These are phyloP conservation scores for Auricularia cornea DNA, from an alignment of 768 basidiomycete genomes.

Conservation along the genomic window DNA sequence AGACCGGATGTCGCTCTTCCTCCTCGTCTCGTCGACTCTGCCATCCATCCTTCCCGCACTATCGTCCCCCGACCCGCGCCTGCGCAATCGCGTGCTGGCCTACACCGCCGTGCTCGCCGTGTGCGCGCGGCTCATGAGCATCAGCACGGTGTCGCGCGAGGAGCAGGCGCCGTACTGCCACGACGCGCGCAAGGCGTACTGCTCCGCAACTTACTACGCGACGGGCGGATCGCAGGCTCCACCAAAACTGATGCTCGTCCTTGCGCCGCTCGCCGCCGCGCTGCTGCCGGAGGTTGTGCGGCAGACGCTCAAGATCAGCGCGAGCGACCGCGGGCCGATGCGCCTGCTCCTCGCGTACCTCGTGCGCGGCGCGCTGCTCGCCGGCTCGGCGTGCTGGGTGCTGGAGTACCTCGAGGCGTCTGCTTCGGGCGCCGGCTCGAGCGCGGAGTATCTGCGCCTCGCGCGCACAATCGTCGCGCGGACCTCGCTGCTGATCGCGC, in stretches of 20 bases:
- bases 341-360: conserved; percentile 51
- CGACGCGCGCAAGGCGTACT: conserved; percentile 78
- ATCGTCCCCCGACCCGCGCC: conserved; percentile 43
- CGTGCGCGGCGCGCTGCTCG: conserved; percentile 48
- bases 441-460: conserved; percentile 42
- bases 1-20: conserved; percentile 71
- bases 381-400: conserved; percentile 64
- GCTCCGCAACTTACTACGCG: conserved; percentile 82
- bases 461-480: conserved; percentile 57
- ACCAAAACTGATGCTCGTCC: conserved; percentile 46
- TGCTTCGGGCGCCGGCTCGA: conserved; percentile 30
- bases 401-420: conserved; percentile 71
- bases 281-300: conserved; percentile 49
- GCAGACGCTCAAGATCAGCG: conserved; percentile 53
- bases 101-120: conserved; percentile 59
- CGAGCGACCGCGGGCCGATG: conserved; percentile 59
- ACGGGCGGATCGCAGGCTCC: conserved; percentile 62
- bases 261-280: conserved; percentile 50
- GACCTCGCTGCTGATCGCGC: conserved; percentile 30
- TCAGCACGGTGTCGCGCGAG: conserved; percentile 86
- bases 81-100: conserved; percentile 68
- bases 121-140: conserved; percentile 65
- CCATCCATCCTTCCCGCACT: conserved; percentile 55
- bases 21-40: conserved; percentile 57
- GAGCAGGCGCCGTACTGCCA: conserved; percentile 87